These are phyloP conservation scores for Massarina eburnea DNA, from an alignment of 2,329 filamentous ascomycete species.

Conservation along the genomic window DNA sequence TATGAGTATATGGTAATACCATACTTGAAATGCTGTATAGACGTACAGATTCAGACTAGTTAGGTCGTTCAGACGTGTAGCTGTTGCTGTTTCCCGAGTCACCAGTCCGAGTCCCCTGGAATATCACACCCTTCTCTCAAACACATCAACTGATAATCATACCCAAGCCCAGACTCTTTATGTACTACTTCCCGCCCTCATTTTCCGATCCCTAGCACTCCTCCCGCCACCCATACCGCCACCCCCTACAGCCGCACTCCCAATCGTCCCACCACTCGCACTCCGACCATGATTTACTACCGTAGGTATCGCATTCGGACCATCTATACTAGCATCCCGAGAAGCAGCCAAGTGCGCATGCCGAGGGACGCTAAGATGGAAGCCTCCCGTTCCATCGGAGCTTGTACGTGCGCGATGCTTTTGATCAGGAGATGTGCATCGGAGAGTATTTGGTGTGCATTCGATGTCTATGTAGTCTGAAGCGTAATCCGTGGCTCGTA, in stretches of 20 bases:
- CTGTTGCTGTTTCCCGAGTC: neutral
- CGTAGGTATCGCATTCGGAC: constrained; percentile 1
- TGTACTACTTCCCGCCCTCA: constrained; percentile 14
- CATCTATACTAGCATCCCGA: constrained; percentile 7
- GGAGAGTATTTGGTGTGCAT: constrained; percentile 7
- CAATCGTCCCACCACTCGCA: neutral
- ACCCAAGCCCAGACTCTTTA: neutral
- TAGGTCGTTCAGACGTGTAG: too few relatives aligned
- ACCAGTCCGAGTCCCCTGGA: neutral
- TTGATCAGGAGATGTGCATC: constrained; percentile 7
- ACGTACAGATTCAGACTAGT: too few relatives aligned
- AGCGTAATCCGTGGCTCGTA: constrained; percentile 1
- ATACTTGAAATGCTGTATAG: too few relatives aligned
- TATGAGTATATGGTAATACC: too few relatives aligned
- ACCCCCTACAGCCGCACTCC: neutral
- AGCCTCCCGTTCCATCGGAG: constrained; percentile 17
- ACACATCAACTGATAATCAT: too few relatives aligned
- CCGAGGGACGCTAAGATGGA: constrained; percentile 16
- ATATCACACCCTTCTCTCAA: neutral
- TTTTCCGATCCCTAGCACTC: constrained; percentile 27
- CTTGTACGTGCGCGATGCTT: constrained; percentile 6
- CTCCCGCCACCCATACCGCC: constrained; percentile 21
- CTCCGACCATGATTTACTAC: constrained; percentile 1
- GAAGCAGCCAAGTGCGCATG: constrained; percentile 12
- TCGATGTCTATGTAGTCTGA: constrained; percentile 14